Evolutionary conservation across 1,139 yeast species (phyloP).

Genomic region (Saccharomyces pastorianus): DNA sequence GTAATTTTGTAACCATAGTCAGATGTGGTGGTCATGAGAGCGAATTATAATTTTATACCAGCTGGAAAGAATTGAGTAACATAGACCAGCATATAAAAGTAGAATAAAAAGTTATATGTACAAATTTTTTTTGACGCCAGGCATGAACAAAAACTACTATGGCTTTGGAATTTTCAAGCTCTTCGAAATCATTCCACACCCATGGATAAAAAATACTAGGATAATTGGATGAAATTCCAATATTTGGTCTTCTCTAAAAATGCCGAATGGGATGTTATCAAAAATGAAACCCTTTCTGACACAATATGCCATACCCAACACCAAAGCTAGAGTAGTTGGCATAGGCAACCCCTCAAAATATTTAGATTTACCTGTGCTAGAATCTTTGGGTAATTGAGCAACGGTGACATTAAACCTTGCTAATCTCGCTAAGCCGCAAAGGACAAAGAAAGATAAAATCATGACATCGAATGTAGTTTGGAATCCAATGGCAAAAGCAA

Average conservation of each 20-base stretch:
- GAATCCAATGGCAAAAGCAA: slow-evolving; percentile 87
- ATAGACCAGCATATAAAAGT: not conserved
- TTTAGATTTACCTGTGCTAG: slow-evolving; percentile 62
- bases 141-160: slow-evolving; percentile 31
- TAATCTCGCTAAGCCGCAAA: slow-evolving; percentile 87
- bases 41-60: not conserved
- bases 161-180: slow-evolving; percentile 87
- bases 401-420: slow-evolving; percentile 95
- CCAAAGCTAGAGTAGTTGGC: slow-evolving; percentile 77
- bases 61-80: not conserved
- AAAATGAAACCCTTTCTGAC: slow-evolving; percentile 42
- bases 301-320: slow-evolving; percentile 59
- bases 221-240: slow-evolving; percentile 71
- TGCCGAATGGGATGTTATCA: slow-evolving; percentile 57
- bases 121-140: not conserved
- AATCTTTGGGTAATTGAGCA: slow-evolving; percentile 82
- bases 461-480: slow-evolving; percentile 75
- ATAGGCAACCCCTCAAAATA: slow-evolving; percentile 93
- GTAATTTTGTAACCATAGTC: not conserved
- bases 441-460: slow-evolving; percentile 71
- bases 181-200: slow-evolving; percentile 88
- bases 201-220: slow-evolving; percentile 61
- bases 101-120: not conserved
- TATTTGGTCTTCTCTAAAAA: slow-evolving; percentile 43
- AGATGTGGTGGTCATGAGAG: not conserved